Evolutionary conservation across 108 stramenopile genomes (phyloP).

Genomic region (Conticribra weissflogii): DNA sequence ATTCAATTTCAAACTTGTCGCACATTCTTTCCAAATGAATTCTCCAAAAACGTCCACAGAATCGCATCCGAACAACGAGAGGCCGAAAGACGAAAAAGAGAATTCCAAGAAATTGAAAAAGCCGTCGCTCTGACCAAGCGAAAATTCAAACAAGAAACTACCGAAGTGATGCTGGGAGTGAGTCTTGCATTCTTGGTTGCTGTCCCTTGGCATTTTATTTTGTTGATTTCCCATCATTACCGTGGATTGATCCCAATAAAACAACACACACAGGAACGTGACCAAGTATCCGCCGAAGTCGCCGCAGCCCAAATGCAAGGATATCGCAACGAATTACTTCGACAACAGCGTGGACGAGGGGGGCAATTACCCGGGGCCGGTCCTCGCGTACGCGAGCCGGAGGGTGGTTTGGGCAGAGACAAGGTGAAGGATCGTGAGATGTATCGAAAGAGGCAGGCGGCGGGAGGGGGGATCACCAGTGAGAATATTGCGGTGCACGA

Average conservation of each 20-base stretch:
- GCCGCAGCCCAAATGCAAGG: slow-evolving; percentile 85
- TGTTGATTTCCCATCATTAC: not conserved
- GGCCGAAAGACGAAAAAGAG: slow-evolving; percentile 72
- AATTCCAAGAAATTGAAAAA: slow-evolving; percentile 74
- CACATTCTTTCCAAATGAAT: too few relatives aligned
- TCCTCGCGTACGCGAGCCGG: slow-evolving; percentile 78
- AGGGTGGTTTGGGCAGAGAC: slow-evolving; percentile 66
- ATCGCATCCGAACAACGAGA: slow-evolving; percentile 85
- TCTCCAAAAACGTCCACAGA: too few relatives aligned
- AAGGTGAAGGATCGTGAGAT: slow-evolving; percentile 77
- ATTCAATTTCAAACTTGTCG: too few relatives aligned
- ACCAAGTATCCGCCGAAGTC: slow-evolving; percentile 85
- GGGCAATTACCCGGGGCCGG: slow-evolving; percentile 37
- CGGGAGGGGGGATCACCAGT: slow-evolving; percentile 81
- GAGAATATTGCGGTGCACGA: slow-evolving; percentile 77
- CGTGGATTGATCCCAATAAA: not conserved
- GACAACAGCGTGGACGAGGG: slow-evolving; percentile 67
- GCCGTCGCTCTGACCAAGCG: slow-evolving; percentile 71
- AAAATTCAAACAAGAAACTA: slow-evolving; percentile 83
- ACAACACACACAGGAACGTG: slow-evolving; percentile 52
- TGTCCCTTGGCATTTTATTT: not conserved
- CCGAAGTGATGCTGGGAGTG: slow-evolving; percentile 77
- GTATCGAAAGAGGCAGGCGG: slow-evolving; percentile 82
- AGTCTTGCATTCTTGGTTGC: not conserved
- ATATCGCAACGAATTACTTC: slow-evolving; percentile 83